Percentiles rank a stretch among this genome's conserved stretches.
Evolutionary conservation across 2,329 filamentous ascomycete species (phyloP).

Genomic region (Mariannaea sp.): DNA sequence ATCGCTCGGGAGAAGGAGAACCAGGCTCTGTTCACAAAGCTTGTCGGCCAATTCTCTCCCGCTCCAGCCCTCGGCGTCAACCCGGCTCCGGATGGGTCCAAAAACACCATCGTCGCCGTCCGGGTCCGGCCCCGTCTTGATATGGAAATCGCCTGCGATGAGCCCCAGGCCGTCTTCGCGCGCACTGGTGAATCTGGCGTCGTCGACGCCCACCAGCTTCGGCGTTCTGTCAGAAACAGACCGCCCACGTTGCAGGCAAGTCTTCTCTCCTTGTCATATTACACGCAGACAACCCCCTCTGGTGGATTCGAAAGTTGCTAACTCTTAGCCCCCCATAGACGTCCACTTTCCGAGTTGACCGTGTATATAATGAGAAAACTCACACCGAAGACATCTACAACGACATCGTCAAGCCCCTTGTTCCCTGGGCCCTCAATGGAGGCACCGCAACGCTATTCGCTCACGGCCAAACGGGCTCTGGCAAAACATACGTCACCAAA

Average conservation of each 20-base stretch:
- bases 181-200: conserved; percentile 29
- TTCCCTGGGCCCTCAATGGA: conserved; percentile 53
- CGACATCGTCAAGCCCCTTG: conserved; percentile 46
- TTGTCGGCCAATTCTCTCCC: conserved; percentile 38
- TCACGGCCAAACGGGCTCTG: conserved; percentile 55
- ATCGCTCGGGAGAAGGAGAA: conserved; percentile 36
- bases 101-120: conserved; percentile 44
- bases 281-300: too few species aligned
- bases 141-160: conserved; percentile 41
- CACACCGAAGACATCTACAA: conserved; percentile 49
- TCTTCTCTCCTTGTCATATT: not conserved
- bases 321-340: too few species aligned
- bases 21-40: conserved; percentile 35
- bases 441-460: conserved; percentile 55
- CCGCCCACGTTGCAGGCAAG: conserved; percentile 40
- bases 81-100: conserved; percentile 5
- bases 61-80: conserved; percentile 8
- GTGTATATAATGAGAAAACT: conserved; percentile 42
- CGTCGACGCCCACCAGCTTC: conserved; percentile 47
- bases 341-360: conserved; percentile 43
- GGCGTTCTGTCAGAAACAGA: conserved; percentile 38
- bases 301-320: too few species aligned
- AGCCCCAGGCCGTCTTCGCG: conserved; percentile 37
- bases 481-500: conserved; percentile 53
- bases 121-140: conserved; percentile 45